Evolutionary conservation across 1,284 basidiomycete species (phyloP).

Genomic region (Filobasidium uniguttulatum): DNA sequence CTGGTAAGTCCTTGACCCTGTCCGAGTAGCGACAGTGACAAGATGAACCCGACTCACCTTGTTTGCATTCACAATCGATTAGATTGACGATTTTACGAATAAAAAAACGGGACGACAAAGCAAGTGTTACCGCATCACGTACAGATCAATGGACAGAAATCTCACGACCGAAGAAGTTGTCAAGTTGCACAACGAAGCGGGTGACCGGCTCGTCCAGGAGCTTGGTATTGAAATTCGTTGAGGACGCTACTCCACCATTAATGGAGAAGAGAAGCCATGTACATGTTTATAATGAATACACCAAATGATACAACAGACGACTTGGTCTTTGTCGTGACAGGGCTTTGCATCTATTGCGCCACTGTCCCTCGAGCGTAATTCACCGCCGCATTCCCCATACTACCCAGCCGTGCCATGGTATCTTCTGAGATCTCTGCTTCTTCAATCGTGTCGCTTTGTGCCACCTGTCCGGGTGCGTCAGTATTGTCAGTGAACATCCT

Average conservation of each 20-base stretch:
- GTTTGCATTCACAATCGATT: too few species aligned
- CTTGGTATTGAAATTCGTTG: slow-evolving; percentile 41
- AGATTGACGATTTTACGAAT: slow-evolving; percentile 88
- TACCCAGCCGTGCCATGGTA: slow-evolving; percentile 13
- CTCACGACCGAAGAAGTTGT: slow-evolving; percentile 85
- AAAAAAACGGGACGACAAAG: slow-evolving; percentile 72
- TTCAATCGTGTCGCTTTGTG: slow-evolving; percentile 40
- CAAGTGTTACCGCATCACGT: slow-evolving; percentile 82
- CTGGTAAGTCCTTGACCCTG: slow-evolving; percentile 44
- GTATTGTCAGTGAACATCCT: neutral
- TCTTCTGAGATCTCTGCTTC: slow-evolving; percentile 36
- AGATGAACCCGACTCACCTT: neutral
- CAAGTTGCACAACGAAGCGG: slow-evolving; percentile 47
- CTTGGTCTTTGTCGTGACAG: too few species aligned
- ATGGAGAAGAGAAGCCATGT: too few species aligned
- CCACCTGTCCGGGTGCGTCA: slow-evolving; percentile 31
- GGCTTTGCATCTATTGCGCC: too few species aligned
- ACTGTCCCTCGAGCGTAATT: neutral
- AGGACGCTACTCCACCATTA: neutral
- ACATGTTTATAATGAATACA: too few species aligned
- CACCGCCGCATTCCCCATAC: neutral
- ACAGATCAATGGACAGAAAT: slow-evolving; percentile 91
- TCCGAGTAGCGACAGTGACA: neutral
- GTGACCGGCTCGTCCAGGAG: slow-evolving; percentile 34
- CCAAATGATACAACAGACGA: too few species aligned